Evolutionary conservation across 805 yeast species (phyloP), one percentile per base, ranked within the genome.

Genomic region (Yamadazyma sp.): DNA sequence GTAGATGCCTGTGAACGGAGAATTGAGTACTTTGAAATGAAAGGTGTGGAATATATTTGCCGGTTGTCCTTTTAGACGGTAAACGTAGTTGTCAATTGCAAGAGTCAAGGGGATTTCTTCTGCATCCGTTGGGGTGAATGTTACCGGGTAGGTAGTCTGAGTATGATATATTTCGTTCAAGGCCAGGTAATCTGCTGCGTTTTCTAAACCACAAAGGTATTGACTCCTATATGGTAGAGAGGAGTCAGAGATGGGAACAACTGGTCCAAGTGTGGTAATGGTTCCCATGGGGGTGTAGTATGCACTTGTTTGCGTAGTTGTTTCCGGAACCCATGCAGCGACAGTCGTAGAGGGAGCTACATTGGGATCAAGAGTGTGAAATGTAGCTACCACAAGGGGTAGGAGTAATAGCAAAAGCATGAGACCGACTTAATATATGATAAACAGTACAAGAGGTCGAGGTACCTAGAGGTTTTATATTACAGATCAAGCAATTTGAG

Each of bases 101-200:
- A 31, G 20, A 4, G 35, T 31, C 3, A 31, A 18, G 8, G 32
- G 32, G 4, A 29, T 29, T 19, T 29, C 32, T 19, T 29, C 16
- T n/a, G 8, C 6, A 18, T 29, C 20, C 17, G 11, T 4, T 10
- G 32, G 32, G 20, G 32, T 29, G 15, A 29, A 15, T 8, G 35
- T 31, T 13, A 31, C 9, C 5, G 35, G 35, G n/a, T 13, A 31
- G 10, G 35, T 22, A 13, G 27, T 31, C 23, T 31, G 35, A n/a
- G 35, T 31, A 14, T 31, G 35, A 14, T 31, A 31, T 21, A 31
- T 22, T 15, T 31, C 35, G 14, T 31, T 31, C 18, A 31, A 22
- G 3, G 21, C 10, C 8, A 4, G 14, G 13, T 21, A 22, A 14
- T 22, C 20, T 9, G 10, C 18, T 13, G 28, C 26, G 14, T 13